Conservation (phyloP, 768 basidiomycete genomes). For the Chiua virens region DNA sequence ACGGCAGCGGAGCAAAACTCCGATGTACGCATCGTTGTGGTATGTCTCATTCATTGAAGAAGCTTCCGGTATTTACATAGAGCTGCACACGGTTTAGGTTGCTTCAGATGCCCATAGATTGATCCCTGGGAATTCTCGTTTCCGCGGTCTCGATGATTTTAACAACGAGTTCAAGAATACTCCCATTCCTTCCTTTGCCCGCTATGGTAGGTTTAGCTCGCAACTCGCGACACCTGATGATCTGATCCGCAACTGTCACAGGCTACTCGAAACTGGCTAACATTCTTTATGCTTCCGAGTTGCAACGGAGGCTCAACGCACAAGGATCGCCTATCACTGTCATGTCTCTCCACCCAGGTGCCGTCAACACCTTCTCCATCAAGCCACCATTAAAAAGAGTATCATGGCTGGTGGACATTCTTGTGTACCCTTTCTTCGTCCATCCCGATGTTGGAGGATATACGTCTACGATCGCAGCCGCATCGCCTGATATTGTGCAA, state of each 20-base stretch:
- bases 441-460: slow-evolving; percentile 25
- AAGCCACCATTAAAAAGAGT: slow-evolving; percentile 18
- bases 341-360: slow-evolving; percentile 32
- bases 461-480: slow-evolving; percentile 31
- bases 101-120: slow-evolving; percentile 30
- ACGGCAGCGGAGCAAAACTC: slow-evolving; percentile 48
- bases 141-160: slow-evolving; percentile 35
- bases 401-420: slow-evolving; percentile 19
- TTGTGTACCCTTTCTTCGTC: slow-evolving; percentile 19
- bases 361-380: slow-evolving; percentile 30
- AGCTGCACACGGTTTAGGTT: slow-evolving; percentile 25
- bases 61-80: too few relatives aligned
- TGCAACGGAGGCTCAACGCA: slow-evolving; percentile 44
- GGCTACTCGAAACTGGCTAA: slow-evolving; percentile 53
- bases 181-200: slow-evolving; percentile 13
- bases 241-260: slow-evolving; percentile 16
- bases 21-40: slow-evolving; percentile 63
- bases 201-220: slow-evolving; percentile 34
- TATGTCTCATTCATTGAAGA: slow-evolving; percentile 26
- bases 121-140: slow-evolving; percentile 21
- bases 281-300: slow-evolving; percentile 47
- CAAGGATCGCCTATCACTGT: slow-evolving; percentile 30
- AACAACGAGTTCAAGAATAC: slow-evolving; percentile 35
- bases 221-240: not conserved
- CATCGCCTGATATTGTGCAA: slow-evolving; percentile 20